Evolutionary conservation across 73 alveolate species (phyloP).

Genomic region (Effrenium voratum): DNA sequence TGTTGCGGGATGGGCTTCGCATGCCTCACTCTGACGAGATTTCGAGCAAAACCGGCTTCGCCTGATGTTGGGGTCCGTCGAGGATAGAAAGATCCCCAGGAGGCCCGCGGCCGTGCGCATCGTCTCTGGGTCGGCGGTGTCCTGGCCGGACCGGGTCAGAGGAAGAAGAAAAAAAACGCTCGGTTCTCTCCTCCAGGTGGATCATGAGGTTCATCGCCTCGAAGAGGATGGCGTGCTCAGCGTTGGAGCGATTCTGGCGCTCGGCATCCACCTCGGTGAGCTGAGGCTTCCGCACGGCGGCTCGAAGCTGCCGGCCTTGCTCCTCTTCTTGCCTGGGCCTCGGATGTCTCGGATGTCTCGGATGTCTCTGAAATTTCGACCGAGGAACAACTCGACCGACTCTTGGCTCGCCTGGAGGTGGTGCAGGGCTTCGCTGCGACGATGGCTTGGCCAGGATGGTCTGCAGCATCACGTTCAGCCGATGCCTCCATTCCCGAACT

Average conservation of each 20-base stretch:
- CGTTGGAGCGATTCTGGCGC: slow-evolving; percentile 97
- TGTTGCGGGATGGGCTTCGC: background rate
- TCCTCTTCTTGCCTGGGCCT: slow-evolving; percentile 95
- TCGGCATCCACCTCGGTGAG: slow-evolving; percentile 96
- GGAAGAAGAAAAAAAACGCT: background rate
- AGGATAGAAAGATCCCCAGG: slow-evolving; percentile 97
- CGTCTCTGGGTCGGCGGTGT: slow-evolving; percentile 95
- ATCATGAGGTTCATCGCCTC: slow-evolving; percentile 96
- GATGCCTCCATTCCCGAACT: slow-evolving; percentile 4
- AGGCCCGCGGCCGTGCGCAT: slow-evolving; percentile 97
- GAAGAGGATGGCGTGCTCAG: slow-evolving; percentile 93
- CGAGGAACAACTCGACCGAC: no score
- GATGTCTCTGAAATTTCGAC: background rate
- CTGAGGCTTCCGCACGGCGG: background rate
- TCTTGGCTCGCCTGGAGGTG: slow-evolving; percentile 59
- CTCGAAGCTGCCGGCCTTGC: slow-evolving; percentile 95
- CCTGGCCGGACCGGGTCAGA: slow-evolving; percentile 7
- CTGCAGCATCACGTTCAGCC: slow-evolving; percentile 71
- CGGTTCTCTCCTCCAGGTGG: slow-evolving; percentile 95
- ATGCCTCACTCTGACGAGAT: slow-evolving; percentile 82
- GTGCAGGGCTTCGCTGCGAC: slow-evolving; percentile 85
- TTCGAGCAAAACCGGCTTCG: background rate
- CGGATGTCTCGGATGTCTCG: background rate
- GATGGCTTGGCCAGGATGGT: slow-evolving; percentile 92
- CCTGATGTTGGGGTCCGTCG: slow-evolving; percentile 95